Conservation (phyloP, 257 asterid genomes). For the Forsythia suspensa region DNA sequence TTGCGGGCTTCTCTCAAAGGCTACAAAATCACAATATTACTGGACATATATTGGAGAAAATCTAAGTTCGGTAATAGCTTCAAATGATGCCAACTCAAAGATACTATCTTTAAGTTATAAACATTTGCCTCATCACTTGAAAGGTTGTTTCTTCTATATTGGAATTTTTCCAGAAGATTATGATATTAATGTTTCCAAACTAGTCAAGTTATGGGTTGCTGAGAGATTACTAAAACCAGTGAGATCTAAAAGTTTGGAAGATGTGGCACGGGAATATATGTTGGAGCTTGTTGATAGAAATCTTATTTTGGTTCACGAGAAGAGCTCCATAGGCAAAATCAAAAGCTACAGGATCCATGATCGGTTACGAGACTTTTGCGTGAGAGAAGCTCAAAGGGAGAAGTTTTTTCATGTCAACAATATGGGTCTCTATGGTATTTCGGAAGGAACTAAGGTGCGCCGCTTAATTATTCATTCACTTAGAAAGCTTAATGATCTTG, state of each 20-base stretch:
- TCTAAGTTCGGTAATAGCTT: too few relatives aligned
- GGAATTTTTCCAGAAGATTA: conserved; percentile 4
- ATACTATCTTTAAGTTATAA: not conserved
- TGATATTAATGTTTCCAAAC: not conserved
- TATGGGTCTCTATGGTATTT: not conserved
- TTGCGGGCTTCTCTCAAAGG: too few relatives aligned
- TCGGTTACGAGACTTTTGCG: conserved; percentile 3
- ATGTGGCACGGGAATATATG: not conserved
- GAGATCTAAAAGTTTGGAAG: not conserved
- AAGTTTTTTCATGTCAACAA: not conserved
- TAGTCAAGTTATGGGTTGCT: not conserved
- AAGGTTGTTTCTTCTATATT: conserved; percentile 1
- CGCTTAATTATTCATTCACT: conserved; percentile 1
- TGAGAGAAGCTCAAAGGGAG: not conserved
- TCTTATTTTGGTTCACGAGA: not conserved
- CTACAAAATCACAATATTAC: too few relatives aligned
- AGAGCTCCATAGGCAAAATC: conserved; percentile 1
- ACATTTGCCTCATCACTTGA: not conserved
- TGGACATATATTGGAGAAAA: too few relatives aligned
- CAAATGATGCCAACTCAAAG: not conserved
- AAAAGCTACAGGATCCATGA: conserved; percentile 2
- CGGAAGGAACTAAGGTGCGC: not conserved
- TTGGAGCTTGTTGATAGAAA: not conserved
- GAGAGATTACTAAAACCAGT: not conserved
- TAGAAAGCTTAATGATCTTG: not conserved